phyloP scores from a whole-genome alignment of 2,329 filamentous ascomycete species.

The Paradendryphiella salina region DNA sequence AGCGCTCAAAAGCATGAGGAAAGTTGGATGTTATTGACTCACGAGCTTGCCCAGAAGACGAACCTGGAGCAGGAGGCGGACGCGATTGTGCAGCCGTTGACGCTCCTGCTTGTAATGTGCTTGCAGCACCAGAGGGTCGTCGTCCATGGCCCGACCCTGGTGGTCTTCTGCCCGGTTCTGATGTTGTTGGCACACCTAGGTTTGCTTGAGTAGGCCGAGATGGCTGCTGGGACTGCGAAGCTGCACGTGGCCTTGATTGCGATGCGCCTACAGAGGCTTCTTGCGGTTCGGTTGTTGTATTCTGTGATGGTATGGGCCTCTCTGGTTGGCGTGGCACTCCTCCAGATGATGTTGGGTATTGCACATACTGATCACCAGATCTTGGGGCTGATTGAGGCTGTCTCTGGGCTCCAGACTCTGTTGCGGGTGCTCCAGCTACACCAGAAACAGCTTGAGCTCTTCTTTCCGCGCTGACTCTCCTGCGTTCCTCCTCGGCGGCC shows the following conservation, averaged over 20 bases:
- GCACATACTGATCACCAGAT: constrained; percentile 35
- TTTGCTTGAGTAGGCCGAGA: constrained; percentile 36
- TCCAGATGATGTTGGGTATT: constrained; percentile 31
- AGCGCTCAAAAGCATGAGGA: constrained; percentile 94
- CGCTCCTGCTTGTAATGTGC: constrained; percentile 39
- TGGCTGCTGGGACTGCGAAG: constrained; percentile 44
- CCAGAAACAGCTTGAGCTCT: constrained; percentile 60
- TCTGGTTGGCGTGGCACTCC: constrained; percentile 39
- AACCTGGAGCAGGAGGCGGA: constrained; percentile 29
- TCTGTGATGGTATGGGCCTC: constrained; percentile 28
- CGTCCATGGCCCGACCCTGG: constrained; percentile 37
- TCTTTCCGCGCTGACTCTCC: constrained; percentile 60
- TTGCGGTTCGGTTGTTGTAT: constrained; percentile 22
- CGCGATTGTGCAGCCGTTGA: constrained; percentile 38
- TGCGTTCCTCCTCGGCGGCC: constrained; percentile 55
- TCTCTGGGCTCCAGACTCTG: constrained; percentile 37
- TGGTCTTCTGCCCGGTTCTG: constrained; percentile 38
- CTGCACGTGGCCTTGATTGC: constrained; percentile 37
- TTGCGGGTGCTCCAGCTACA: constrained; percentile 50
- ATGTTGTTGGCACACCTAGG: constrained; percentile 27
- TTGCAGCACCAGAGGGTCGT: constrained; percentile 37
- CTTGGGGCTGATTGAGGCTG: constrained; percentile 33
- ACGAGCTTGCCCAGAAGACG: constrained; percentile 36
- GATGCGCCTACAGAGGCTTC: constrained; percentile 36
- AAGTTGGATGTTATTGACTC: constrained; percentile 66